phyloP scores from a whole-genome alignment of 2,329 filamentous ascomycete species.

The Dryadomyces quercivorus region DNA sequence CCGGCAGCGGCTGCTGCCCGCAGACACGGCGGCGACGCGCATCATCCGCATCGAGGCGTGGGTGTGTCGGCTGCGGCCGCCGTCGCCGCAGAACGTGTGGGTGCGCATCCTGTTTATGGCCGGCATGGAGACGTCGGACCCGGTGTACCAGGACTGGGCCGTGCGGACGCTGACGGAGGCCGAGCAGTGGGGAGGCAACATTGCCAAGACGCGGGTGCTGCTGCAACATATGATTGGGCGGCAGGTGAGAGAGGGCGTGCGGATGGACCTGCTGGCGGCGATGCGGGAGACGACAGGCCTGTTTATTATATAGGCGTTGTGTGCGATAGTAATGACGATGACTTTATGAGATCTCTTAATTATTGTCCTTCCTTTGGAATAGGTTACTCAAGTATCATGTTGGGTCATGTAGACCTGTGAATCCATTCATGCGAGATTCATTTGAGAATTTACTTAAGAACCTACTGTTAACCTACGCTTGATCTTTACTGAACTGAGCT shows the following conservation, averaged over 20 bases:
- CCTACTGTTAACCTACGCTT: too few relatives aligned
- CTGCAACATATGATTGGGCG: neutral
- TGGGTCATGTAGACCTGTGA: too few relatives aligned
- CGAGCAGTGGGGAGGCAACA: constrained; percentile 4
- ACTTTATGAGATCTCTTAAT: too few relatives aligned
- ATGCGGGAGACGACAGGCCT: constrained; percentile 4
- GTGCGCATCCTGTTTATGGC: constrained; percentile 12
- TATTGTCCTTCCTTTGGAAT: too few relatives aligned
- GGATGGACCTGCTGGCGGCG: constrained; percentile 1
- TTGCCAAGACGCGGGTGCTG: constrained; percentile 3
- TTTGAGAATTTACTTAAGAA: too few relatives aligned
- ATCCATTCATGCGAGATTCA: too few relatives aligned
- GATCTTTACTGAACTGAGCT: too few relatives aligned
- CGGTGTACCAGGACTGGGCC: constrained; percentile 12
- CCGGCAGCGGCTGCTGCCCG: neutral
- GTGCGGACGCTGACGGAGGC: constrained; percentile 2
- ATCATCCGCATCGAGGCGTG: constrained; percentile 4
- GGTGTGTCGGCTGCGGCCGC: constrained; percentile 3
- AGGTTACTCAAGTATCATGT: too few relatives aligned
- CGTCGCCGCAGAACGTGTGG: constrained; percentile 10
- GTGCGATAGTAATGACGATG: too few relatives aligned
- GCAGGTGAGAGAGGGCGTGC: neutral
- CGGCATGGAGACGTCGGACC: constrained; percentile 12
- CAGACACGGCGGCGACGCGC: constrained; percentile 1
- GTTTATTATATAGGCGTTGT: constrained; percentile 4